Conservation (phyloP, 2,329 filamentous ascomycete genomes). For the Berkeleyomyces rouxiae region DNA sequence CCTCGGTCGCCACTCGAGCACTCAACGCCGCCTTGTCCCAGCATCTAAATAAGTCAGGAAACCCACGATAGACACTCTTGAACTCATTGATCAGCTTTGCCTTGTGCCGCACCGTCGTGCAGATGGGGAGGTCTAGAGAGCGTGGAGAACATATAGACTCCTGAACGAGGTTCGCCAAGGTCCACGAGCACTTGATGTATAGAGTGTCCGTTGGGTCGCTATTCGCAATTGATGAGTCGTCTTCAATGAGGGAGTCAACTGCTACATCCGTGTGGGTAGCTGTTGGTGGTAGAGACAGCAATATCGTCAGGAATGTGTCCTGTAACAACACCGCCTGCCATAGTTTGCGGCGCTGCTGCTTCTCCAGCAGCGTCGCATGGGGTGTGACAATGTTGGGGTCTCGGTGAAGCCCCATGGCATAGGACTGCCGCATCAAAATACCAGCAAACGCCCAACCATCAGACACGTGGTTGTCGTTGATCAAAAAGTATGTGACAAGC, state of each 20-base stretch:
- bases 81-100: slow-evolving; percentile 54
- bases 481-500: slow-evolving; percentile 63
- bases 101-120: slow-evolving; percentile 50
- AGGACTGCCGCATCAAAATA: slow-evolving; percentile 59
- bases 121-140: slow-evolving; percentile 57
- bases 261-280: slow-evolving; percentile 66
- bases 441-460: slow-evolving; percentile 74
- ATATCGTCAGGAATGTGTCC: slow-evolving; percentile 64
- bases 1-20: slow-evolving; percentile 39
- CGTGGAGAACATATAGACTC: slow-evolving; percentile 59
- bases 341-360: slow-evolving; percentile 61
- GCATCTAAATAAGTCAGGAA: slow-evolving; percentile 52
- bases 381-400: slow-evolving; percentile 61
- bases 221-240: slow-evolving; percentile 38
- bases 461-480: slow-evolving; percentile 72
- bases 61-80: slow-evolving; percentile 53
- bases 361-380: slow-evolving; percentile 50
- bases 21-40: slow-evolving; percentile 46
- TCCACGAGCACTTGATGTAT: slow-evolving; percentile 64
- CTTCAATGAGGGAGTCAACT: slow-evolving; percentile 55
- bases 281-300: slow-evolving; percentile 60
- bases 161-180: slow-evolving; percentile 61
- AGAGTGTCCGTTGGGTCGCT: slow-evolving; percentile 49
- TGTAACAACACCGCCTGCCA: slow-evolving; percentile 72
- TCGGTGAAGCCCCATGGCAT: slow-evolving; percentile 65